Evolutionary conservation across 352 stramenopile species (phyloP).

Genomic region (Phytophthora pseudosyringae): DNA sequence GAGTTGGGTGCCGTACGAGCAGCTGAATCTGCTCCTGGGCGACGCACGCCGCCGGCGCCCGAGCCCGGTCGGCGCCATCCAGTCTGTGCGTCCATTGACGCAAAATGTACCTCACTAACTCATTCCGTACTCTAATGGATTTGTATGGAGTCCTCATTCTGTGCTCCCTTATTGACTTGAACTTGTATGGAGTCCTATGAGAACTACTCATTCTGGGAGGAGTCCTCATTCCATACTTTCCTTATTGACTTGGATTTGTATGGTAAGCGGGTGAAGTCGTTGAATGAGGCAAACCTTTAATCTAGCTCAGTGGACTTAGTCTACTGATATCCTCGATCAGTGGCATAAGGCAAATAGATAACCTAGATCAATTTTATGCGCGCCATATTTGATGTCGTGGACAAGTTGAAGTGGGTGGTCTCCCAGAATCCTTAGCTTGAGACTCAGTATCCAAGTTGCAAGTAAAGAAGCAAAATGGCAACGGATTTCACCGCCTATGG

Average conservation of each 20-base stretch:
- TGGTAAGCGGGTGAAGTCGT: too few species aligned
- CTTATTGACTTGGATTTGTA: too few species aligned
- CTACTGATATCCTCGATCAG: too few species aligned
- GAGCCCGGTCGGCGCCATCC: constrained; percentile 20
- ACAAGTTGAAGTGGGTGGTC: constrained; percentile 10
- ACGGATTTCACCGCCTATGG: constrained; percentile 48
- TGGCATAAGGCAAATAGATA: too few species aligned
- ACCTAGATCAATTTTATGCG: background rate
- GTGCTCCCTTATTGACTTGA: too few species aligned
- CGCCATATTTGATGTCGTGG: constrained; percentile 14
- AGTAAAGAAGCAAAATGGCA: constrained; percentile 14
- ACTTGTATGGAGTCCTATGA: background rate
- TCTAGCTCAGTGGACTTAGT: too few species aligned
- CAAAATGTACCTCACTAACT: background rate
- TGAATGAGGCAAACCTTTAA: too few species aligned
- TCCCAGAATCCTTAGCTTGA: background rate
- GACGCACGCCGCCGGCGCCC: constrained; percentile 3
- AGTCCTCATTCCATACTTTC: too few species aligned
- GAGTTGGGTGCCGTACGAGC: constrained; percentile 1
- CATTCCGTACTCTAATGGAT: background rate
- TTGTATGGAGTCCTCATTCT: background rate
- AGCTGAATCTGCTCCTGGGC: constrained; percentile 15
- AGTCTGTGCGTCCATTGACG: constrained; percentile 22
- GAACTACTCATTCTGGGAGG: too few species aligned
- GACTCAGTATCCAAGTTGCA: constrained; percentile 25